Percentiles rank a stretch among this genome's conserved stretches.
phyloP scores from a whole-genome alignment of 208 protist species.

The Wallacemonas rigidus region DNA sequence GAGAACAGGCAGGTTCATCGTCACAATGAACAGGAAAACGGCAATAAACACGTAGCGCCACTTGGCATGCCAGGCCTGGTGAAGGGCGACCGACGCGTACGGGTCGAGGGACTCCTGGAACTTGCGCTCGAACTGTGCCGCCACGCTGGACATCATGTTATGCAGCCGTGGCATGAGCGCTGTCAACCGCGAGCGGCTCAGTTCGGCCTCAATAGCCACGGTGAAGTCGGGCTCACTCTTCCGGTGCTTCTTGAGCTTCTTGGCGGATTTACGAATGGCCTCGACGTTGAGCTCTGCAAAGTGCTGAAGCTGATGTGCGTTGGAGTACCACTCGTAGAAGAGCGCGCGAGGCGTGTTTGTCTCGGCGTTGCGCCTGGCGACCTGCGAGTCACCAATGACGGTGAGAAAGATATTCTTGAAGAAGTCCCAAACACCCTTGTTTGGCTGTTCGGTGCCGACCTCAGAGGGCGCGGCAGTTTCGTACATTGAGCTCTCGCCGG shows the following conservation, averaged over 20 bases:
- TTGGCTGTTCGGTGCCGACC: not conserved
- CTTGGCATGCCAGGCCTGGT: conserved; percentile 72
- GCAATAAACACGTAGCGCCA: conserved; percentile 84
- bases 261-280: conserved; percentile 83
- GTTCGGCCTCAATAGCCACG: conserved; percentile 68
- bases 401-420: conserved; percentile 73
- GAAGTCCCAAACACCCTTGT: conserved; percentile 29
- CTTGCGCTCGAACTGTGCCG: conserved; percentile 85
- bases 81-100: conserved; percentile 73
- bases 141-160: conserved; percentile 63
- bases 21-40: conserved; percentile 59
- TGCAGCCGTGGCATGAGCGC: conserved; percentile 74
- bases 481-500: conserved; percentile 32
- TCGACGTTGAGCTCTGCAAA: conserved; percentile 91
- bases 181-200: conserved; percentile 71
- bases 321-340: conserved; percentile 89
- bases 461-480: conserved; percentile 29
- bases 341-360: conserved; percentile 71
- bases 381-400: conserved; percentile 81
- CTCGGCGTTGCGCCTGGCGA: conserved; percentile 42
- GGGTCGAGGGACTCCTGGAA: conserved; percentile 81
- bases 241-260: conserved; percentile 90
- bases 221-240: conserved; percentile 70
- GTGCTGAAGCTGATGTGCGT: conserved; percentile 87
- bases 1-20: conserved; percentile 70